Evolutionary conservation across 352 stramenopile genomes (phyloP).

Genomic region (Phytophthora citrophthora): DNA sequence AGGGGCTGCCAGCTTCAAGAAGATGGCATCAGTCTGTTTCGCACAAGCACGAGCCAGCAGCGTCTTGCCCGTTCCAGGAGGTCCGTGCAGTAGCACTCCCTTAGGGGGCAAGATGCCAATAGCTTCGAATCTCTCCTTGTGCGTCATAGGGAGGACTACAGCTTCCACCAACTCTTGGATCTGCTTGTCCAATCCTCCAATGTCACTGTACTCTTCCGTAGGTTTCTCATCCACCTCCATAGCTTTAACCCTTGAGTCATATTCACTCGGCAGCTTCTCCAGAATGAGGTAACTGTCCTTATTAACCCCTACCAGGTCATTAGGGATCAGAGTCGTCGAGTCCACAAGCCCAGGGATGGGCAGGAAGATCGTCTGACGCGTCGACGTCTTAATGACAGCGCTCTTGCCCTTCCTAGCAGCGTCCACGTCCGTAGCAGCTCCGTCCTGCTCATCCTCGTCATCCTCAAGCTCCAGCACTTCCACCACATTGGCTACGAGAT

Average conservation of each 20-base stretch:
- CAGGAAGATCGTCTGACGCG: slow-evolving; percentile 98
- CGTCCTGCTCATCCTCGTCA: slow-evolving; percentile 95
- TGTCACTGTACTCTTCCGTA: slow-evolving; percentile 96
- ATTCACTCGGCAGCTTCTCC: slow-evolving; percentile 98
- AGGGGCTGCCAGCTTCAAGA: slow-evolving; percentile 98
- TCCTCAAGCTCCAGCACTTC: slow-evolving; percentile 91
- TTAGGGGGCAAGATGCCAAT: slow-evolving; percentile 98
- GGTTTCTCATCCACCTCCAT: slow-evolving; percentile 97
- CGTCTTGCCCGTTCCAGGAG: slow-evolving; percentile 98
- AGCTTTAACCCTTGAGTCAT: slow-evolving; percentile 98
- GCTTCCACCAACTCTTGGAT: slow-evolving; percentile 99
- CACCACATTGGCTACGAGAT: slow-evolving; percentile 99
- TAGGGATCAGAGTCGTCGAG: slow-evolving; percentile 94
- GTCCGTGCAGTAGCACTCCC: slow-evolving; percentile 96
- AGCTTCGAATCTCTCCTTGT: slow-evolving; percentile 97
- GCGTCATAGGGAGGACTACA: slow-evolving; percentile 98
- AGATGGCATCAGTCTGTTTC: slow-evolving; percentile 98
- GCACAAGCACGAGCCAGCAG: slow-evolving; percentile 97
- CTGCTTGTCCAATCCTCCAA: slow-evolving; percentile 98
- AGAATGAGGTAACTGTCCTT: slow-evolving; percentile 99
- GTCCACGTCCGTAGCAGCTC: slow-evolving; percentile 93
- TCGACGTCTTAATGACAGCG: slow-evolving; percentile 98
- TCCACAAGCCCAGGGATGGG: slow-evolving; percentile 98
- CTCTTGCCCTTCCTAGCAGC: slow-evolving; percentile 91
- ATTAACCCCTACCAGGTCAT: slow-evolving; percentile 98